These are phyloP conservation scores for Colletotrichum liriopes DNA, from an alignment of 2,329 filamentous ascomycete genomes.

Conservation along the genomic window DNA sequence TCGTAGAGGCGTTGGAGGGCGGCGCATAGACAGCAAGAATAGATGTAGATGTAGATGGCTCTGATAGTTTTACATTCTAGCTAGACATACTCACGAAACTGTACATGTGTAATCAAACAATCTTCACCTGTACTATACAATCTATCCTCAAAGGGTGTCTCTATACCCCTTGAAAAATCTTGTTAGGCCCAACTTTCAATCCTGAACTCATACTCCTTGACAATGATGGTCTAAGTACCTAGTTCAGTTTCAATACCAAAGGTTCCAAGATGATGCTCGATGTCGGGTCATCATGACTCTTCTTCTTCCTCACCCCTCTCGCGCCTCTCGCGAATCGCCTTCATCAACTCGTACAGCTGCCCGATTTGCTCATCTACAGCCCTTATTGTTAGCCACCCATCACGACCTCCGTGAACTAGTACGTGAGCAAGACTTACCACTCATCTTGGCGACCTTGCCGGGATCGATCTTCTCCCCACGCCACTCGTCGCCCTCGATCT, in stretches of 20 bases:
- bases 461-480: slow-evolving; percentile 87
- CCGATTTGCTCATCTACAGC: slow-evolving; percentile 87
- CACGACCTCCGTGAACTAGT: neutral
- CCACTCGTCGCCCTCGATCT: slow-evolving; percentile 91
- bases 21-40: neutral
- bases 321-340: slow-evolving; percentile 74
- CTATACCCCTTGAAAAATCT: neutral
- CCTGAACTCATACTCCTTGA: neutral
- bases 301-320: slow-evolving; percentile 46
- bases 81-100: neutral
- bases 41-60: neutral
- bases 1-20: slow-evolving; percentile 64
- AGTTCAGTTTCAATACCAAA: neutral
- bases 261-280: neutral
- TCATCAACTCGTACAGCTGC: slow-evolving; percentile 95
- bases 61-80: slow-evolving; percentile 14
- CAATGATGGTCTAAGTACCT: neutral
- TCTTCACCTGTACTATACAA: slow-evolving; percentile 5
- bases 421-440: slow-evolving; percentile 71
- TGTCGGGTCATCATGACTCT: slow-evolving; percentile 45
- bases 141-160: neutral
- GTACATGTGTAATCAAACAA: slow-evolving; percentile 13
- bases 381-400: neutral
- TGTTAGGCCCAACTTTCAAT: neutral
- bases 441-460: slow-evolving; percentile 92